A percentile compares a stretch with the other conserved stretches of the same genome.
Evolutionary conservation across 1,284 basidiomycete genomes (phyloP).

Genomic region (Apiotrichum akiyoshidainum): DNA sequence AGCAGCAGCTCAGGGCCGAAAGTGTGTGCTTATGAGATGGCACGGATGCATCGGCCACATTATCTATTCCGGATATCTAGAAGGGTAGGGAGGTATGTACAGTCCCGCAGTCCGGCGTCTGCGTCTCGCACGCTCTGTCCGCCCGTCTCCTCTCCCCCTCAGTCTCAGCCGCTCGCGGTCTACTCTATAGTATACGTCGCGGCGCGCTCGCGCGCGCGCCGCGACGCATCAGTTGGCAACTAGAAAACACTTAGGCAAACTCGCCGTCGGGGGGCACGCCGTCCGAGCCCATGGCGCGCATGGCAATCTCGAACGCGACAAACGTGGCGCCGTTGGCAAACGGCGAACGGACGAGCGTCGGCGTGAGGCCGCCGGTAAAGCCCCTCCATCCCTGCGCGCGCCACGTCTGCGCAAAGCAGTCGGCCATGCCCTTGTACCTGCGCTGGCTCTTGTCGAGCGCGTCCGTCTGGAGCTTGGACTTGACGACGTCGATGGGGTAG

Average conservation of each 20-base stretch:
- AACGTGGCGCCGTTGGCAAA: constrained; percentile 87
- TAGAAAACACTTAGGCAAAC: background rate
- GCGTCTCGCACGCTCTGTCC: too few species aligned
- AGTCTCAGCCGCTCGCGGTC: background rate
- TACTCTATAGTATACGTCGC: background rate
- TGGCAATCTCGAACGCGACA: constrained; percentile 86
- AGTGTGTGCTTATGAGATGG: too few species aligned
- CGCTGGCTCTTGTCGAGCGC: constrained; percentile 69
- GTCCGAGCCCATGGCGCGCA: constrained; percentile 40
- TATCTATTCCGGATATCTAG: too few species aligned
- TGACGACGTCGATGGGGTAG: constrained; percentile 92
- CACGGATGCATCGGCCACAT: too few species aligned
- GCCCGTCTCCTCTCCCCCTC: too few species aligned
- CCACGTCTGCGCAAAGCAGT: constrained; percentile 80
- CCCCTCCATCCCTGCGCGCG: constrained; percentile 74
- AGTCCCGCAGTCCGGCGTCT: too few species aligned
- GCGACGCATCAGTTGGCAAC: too few species aligned
- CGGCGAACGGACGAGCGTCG: constrained; percentile 70
- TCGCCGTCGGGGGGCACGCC: background rate
- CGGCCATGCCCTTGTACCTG: constrained; percentile 74
- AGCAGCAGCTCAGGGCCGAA: too few species aligned
- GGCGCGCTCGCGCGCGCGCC: background rate
- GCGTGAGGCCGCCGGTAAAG: constrained; percentile 83
- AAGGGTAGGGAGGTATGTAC: too few species aligned
- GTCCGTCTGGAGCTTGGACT: constrained; percentile 93